A percentile compares a stretch with the other conserved stretches of the same genome.
Evolutionary conservation across 352 stramenopile genomes (phyloP).

Genomic region (Globisporangium heterothallicum): DNA sequence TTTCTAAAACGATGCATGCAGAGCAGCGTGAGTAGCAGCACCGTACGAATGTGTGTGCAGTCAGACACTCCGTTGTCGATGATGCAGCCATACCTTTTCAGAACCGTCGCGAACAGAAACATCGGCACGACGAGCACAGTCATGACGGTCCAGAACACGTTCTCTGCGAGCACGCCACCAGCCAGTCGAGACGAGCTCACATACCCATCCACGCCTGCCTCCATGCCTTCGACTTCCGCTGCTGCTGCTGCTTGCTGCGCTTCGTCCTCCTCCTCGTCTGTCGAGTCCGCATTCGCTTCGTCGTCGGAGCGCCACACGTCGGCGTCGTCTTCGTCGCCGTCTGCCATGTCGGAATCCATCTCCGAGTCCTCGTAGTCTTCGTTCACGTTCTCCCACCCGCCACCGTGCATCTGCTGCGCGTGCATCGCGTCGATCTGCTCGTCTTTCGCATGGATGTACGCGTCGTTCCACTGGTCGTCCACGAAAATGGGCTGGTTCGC

Average conservation of each 20-base stretch:
- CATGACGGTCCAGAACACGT: slow-evolving; percentile 52
- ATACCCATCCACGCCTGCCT: slow-evolving; percentile 3
- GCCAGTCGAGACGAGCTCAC: slow-evolving; percentile 23
- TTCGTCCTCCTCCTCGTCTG: slow-evolving; percentile 7
- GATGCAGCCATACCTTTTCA: slow-evolving; percentile 8
- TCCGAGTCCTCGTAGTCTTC: slow-evolving; percentile 23
- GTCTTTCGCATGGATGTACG: slow-evolving; percentile 78
- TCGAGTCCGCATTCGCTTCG: slow-evolving; percentile 10
- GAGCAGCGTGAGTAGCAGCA: background rate
- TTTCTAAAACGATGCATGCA: slow-evolving; percentile 6
- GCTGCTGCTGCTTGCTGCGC: slow-evolving; percentile 7
- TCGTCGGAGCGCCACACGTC: slow-evolving; percentile 19
- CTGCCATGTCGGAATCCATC: slow-evolving; percentile 30
- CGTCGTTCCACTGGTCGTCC: slow-evolving; percentile 81
- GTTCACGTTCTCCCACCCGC: slow-evolving; percentile 33
- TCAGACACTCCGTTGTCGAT: no score
- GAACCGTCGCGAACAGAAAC: slow-evolving; percentile 36
- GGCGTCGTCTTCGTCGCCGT: slow-evolving; percentile 16
- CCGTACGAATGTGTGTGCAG: background rate
- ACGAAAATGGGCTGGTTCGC: slow-evolving; percentile 72
- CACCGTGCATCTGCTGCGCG: slow-evolving; percentile 36
- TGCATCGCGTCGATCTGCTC: slow-evolving; percentile 78
- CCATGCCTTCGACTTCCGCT: slow-evolving; percentile 19
- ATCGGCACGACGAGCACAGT: slow-evolving; percentile 32
- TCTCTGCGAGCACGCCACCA: slow-evolving; percentile 32